Base-by-base conservation (phyloP, 2,329 filamentous ascomycete species). In the Fusarium xylarioides region DNA sequence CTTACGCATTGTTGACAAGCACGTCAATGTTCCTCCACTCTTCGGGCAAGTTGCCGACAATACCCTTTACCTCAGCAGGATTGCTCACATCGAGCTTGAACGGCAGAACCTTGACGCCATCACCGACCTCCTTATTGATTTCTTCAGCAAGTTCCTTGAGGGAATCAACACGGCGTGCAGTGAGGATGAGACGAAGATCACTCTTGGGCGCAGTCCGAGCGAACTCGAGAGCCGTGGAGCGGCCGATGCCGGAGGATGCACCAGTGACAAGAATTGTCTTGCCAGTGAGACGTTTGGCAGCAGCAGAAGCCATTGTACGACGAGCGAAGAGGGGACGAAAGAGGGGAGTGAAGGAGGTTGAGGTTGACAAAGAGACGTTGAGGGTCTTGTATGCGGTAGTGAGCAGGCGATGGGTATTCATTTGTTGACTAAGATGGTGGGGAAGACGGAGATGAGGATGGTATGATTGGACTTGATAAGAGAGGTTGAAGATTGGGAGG, bases 1-100 rank as follows among this genome's bases (percentile, higher is more conserved):
- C 92, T 81, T 83, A 97, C 94, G 95, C 95, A 86, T 98, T 98
- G 85, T 99, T 99, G 32, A 99, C 94, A 67, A 99, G 84, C 6
- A 98, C 88, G 81, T 98, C 90, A 73, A 98, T 92, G 32, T 94
- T 90, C 81, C 89, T 90, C 85, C 94, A 98, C 80, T 95, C 95
- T 69, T 91, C 89, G 0, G 95, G 95, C 77, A 98, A 83, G 44
- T 86, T 88, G 4, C 83, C 84, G 18, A 98, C 91, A 79, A 98
- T 95, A 44, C 83, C 84, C 58, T 87, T 87, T 8, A 98, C 88
- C 79, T 96, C 91, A 7, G 91, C 89, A 0, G 93, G 86, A 66
- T 93, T 92, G 85, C 93, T 95, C 61, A 99, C 92, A 81, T 99
- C 96, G 59, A 98, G 87, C 85, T 94, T 91, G 16, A 96, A 90